phyloP scores from a whole-genome alignment of 305 asterid genomes.

The Striga hermonthica region DNA sequence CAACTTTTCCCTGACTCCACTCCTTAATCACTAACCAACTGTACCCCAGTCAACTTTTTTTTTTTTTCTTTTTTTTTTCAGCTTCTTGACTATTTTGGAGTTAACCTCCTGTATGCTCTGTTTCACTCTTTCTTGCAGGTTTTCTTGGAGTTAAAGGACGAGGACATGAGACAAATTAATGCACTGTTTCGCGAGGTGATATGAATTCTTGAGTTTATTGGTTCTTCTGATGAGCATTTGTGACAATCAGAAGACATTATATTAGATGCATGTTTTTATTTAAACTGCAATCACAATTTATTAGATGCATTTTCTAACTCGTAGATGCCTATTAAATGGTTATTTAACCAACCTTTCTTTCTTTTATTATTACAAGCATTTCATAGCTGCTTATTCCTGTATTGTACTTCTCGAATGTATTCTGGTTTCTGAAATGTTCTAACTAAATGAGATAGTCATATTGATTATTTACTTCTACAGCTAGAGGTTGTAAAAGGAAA shows the following conservation, averaged over 20 bases:
- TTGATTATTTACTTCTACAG: constrained; percentile 42
- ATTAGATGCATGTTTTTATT: not conserved
- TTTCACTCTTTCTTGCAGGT: constrained; percentile 51
- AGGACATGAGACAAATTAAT: constrained; percentile 74
- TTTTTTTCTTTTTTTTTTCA: constrained; percentile 12
- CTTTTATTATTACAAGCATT: constrained; percentile 3
- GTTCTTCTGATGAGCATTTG: constrained; percentile 8
- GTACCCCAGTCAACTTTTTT: not conserved
- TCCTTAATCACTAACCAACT: no score
- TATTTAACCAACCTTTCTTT: not conserved
- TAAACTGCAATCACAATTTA: not conserved
- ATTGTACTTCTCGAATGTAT: constrained; percentile 3
- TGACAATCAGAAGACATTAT: not conserved
- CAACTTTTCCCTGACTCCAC: no score
- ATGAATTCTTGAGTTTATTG: constrained; percentile 9
- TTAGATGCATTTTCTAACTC: not conserved
- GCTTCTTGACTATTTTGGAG: constrained; percentile 21
- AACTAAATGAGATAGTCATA: constrained; percentile 19
- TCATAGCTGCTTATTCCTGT: constrained; percentile 17
- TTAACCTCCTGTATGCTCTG: constrained; percentile 24
- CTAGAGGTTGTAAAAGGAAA: constrained; percentile 62
- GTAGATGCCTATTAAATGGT: not conserved
- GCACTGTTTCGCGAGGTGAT: constrained; percentile 81
- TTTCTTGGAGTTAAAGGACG: constrained; percentile 79
- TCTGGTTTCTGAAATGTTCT: not conserved